phyloP scores from a whole-genome alignment of 2,329 filamentous ascomycete species.

The Epichloe gansuensis region DNA sequence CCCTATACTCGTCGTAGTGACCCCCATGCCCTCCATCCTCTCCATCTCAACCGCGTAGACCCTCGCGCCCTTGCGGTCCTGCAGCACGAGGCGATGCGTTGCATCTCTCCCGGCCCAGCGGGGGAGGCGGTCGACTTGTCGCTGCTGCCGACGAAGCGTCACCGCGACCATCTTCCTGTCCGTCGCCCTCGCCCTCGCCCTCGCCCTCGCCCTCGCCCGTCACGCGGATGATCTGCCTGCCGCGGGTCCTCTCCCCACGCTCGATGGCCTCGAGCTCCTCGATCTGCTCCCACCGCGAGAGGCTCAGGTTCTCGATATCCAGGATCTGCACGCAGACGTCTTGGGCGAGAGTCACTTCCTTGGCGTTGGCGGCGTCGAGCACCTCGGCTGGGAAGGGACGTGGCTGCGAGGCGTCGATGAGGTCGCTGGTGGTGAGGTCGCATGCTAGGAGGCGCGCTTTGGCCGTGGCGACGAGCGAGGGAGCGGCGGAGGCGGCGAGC shows the following conservation, averaged over 20 bases:
- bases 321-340: slow-evolving; percentile 71
- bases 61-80: slow-evolving; percentile 62
- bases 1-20: slow-evolving; percentile 60
- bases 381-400: slow-evolving; percentile 41
- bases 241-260: slow-evolving; percentile 61
- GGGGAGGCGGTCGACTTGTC: background rate
- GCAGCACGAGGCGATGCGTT: slow-evolving; percentile 69
- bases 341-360: slow-evolving; percentile 43
- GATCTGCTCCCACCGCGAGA: slow-evolving; percentile 75
- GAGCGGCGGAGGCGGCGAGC: slow-evolving; percentile 46
- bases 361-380: slow-evolving; percentile 35
- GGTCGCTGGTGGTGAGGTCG: slow-evolving; percentile 50
- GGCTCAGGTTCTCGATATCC: slow-evolving; percentile 72
- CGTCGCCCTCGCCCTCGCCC: slow-evolving; percentile 29
- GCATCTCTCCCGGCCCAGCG: slow-evolving; percentile 25
- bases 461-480: slow-evolving; percentile 65
- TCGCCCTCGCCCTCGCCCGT: slow-evolving; percentile 28
- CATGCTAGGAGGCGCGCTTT: slow-evolving; percentile 67
- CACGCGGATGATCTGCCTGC: slow-evolving; percentile 71
- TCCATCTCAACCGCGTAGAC: slow-evolving; percentile 63
- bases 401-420: slow-evolving; percentile 31
- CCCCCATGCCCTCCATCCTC: slow-evolving; percentile 50
- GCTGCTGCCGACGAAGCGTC: background rate
- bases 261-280: slow-evolving; percentile 66
- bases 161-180: slow-evolving; percentile 4